A percentile compares a stretch with the other conserved stretches of the same genome.
Evolutionary conservation across 495 filamentous ascomycete species (phyloP).

Genomic region (Barbatosphaeria neglecta): DNA sequence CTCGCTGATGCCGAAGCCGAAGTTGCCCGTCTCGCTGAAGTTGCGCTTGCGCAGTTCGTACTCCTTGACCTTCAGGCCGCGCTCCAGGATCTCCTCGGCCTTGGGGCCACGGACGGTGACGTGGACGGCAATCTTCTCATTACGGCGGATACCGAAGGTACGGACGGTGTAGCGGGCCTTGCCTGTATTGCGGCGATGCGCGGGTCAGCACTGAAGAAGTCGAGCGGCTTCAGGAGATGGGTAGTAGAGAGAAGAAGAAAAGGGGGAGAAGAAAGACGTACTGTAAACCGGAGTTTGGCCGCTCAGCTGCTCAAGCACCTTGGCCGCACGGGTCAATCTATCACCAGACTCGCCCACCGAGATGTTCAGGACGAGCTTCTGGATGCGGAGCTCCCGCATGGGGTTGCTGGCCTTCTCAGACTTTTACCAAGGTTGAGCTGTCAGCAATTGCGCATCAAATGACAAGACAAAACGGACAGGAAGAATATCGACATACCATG

Average conservation of each 20-base stretch:
- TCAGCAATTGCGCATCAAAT: conserved; percentile 4
- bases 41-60: conserved; percentile 98
- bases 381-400: conserved; percentile 99
- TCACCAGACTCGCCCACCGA: conserved; percentile 99
- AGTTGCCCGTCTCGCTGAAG: conserved; percentile 99
- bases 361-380: conserved; percentile 99
- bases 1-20: conserved; percentile 99
- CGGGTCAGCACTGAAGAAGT: conserved; percentile 4
- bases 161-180: conserved; percentile 99
- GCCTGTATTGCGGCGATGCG: conserved; percentile 46
- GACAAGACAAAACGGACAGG: background rate
- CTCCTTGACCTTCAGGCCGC: conserved; percentile 99
- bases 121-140: conserved; percentile 99
- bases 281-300: conserved; percentile 99
- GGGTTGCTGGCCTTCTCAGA: conserved; percentile 82
- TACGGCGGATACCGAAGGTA: conserved; percentile 99
- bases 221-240: conserved; percentile 1
- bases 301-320: conserved; percentile 98
- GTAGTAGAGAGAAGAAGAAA: background rate
- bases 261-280: conserved; percentile 19
- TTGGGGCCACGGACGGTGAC: conserved; percentile 99
- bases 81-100: conserved; percentile 99
- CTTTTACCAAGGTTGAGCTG: conserved; percentile 11
- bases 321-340: conserved; percentile 98
- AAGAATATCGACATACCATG: conserved; percentile 14